Evolutionary conservation across 2,329 filamentous ascomycete species (phyloP).

Genomic region (Lachnellula cervina): DNA sequence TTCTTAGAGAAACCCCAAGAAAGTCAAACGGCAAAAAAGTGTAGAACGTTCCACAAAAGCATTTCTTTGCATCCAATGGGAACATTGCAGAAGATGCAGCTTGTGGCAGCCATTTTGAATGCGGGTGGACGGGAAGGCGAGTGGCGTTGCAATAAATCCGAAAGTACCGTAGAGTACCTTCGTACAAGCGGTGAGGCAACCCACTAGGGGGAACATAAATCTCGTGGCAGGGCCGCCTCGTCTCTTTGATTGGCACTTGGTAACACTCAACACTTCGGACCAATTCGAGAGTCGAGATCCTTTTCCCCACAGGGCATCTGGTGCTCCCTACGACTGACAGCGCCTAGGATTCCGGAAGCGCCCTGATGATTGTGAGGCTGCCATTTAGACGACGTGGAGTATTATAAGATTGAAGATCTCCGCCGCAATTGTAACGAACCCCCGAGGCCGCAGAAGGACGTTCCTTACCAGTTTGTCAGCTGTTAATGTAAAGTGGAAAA

Average conservation of each 20-base stretch:
- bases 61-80: background rate
- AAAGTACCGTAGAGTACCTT: background rate
- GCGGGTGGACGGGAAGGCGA: no score
- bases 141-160: background rate
- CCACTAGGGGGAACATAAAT: background rate
- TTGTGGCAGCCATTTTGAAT: no score
- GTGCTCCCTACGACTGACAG: background rate
- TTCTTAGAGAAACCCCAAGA: background rate
- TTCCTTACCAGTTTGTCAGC: background rate
- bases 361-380: background rate
- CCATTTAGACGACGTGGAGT: background rate
- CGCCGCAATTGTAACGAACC: background rate
- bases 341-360: background rate
- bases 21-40: background rate
- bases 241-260: background rate
- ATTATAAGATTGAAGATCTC: slow-evolving; percentile 1
- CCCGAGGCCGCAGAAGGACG: background rate
- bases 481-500: background rate
- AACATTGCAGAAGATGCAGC: no score
- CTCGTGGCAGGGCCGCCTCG: background rate
- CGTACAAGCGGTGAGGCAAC: slow-evolving; percentile 1
- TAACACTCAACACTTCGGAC: background rate
- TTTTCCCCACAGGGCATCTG: background rate
- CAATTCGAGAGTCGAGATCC: no score
- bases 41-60: background rate